phyloP scores from a whole-genome alignment of 805 yeast genomes.

The Tetrapisispora taiwanensis region DNA sequence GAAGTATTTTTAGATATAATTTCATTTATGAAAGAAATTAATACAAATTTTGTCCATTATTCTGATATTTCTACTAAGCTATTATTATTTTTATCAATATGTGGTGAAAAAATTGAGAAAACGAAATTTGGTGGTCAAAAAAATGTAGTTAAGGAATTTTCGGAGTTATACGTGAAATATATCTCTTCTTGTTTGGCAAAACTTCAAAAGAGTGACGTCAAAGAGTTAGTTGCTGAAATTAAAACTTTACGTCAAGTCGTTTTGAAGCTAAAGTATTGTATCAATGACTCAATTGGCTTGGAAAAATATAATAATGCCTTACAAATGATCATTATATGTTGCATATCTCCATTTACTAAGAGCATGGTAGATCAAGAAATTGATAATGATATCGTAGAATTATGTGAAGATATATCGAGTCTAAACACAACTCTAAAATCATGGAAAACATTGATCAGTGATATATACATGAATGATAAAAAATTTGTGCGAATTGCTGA shows the following conservation, averaged over 20 bases:
- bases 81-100: conserved; percentile 40
- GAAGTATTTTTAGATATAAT: conserved; percentile 62
- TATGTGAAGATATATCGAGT: conserved; percentile 31
- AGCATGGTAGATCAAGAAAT: conserved; percentile 34
- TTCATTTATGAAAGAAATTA: conserved; percentile 50
- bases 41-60: conserved; percentile 38
- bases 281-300: conserved; percentile 21
- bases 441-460: conserved; percentile 60
- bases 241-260: conserved; percentile 13
- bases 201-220: conserved; percentile 11
- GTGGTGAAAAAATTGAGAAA: conserved; percentile 47
- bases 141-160: conserved; percentile 45
- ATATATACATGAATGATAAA: conserved; percentile 47
- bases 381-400: conserved; percentile 33
- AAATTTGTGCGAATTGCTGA: conserved; percentile 13
- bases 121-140: conserved; percentile 54
- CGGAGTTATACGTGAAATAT: conserved; percentile 36
- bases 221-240: conserved; percentile 7
- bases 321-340: conserved; percentile 42
- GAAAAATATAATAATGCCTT: conserved; percentile 50
- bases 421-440: conserved; percentile 33
- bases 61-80: conserved; percentile 42
- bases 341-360: conserved; percentile 45
- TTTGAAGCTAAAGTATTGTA: conserved; percentile 11
- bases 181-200: conserved; percentile 26